Evolutionary conservation across 2,329 filamentous ascomycete genomes (phyloP).

Genomic region (Trichoderma lentiforme): DNA sequence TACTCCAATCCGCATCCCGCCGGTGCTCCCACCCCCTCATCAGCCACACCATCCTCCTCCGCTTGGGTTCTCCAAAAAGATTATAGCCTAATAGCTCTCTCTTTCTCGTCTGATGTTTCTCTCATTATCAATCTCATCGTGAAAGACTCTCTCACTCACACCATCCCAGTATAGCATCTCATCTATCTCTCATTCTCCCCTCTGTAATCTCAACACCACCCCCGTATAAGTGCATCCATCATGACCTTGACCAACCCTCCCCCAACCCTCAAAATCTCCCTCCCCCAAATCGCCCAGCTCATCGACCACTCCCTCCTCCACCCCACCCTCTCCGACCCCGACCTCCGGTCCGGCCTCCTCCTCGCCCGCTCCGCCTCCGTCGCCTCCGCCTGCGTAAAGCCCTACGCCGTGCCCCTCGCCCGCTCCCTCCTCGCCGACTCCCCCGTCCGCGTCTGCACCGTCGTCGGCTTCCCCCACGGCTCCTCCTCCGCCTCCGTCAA

Average conservation of each 20-base stretch:
- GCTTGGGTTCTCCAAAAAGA: background rate
- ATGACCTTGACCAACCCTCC: background rate
- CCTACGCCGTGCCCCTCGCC: constrained; percentile 51
- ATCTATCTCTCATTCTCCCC: background rate
- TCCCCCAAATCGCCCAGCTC: constrained; percentile 48
- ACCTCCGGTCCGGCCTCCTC: constrained; percentile 48
- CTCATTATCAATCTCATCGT: background rate
- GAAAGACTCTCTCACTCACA: background rate
- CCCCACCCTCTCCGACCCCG: constrained; percentile 57
- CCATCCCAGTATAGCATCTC: background rate
- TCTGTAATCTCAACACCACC: background rate
- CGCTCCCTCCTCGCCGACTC: constrained; percentile 44
- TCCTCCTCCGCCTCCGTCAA: constrained; percentile 54
- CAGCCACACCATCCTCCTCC: background rate
- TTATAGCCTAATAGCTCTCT: background rate
- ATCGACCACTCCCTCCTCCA: constrained; percentile 62
- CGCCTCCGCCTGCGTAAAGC: constrained; percentile 57
- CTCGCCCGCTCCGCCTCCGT: constrained; percentile 47
- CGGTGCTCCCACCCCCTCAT: background rate
- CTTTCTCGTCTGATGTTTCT: background rate
- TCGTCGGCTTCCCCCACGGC: constrained; percentile 60
- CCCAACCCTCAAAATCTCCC: constrained; percentile 37
- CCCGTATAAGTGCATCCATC: background rate
- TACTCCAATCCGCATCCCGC: background rate
- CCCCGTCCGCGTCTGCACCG: constrained; percentile 52